Percentiles rank a stretch among this genome's conserved stretches.
These are phyloP conservation scores for Colletotrichum magnum DNA, from an alignment of 2,329 filamentous ascomycete genomes.

Conservation along the genomic window DNA sequence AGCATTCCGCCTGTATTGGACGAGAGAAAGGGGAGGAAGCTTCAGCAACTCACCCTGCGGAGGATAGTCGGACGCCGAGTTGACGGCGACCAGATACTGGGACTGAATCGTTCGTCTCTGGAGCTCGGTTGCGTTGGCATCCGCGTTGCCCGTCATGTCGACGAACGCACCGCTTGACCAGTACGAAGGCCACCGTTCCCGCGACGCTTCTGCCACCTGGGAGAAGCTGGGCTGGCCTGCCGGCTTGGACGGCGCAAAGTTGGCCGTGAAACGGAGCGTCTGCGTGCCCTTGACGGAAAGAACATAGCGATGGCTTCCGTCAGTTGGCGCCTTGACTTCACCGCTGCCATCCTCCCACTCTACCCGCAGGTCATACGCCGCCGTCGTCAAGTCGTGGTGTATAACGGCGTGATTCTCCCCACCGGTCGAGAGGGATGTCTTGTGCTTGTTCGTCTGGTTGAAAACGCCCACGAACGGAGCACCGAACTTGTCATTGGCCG, in stretches of 20 bases:
- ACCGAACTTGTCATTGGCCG: slow-evolving; percentile 66
- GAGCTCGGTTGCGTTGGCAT: slow-evolving; percentile 61
- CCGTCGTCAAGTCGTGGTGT: slow-evolving; percentile 58
- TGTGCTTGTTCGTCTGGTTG: slow-evolving; percentile 61
- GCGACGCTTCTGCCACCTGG: slow-evolving; percentile 49
- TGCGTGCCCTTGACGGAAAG: slow-evolving; percentile 47
- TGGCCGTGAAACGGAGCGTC: slow-evolving; percentile 48
- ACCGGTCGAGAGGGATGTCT: slow-evolving; percentile 51
- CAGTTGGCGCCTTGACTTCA: slow-evolving; percentile 50
- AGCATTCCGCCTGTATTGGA: slow-evolving; percentile 4
- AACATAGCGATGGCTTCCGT: slow-evolving; percentile 60
- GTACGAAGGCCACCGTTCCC: slow-evolving; percentile 62
- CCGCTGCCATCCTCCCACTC: slow-evolving; percentile 52
- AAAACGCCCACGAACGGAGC: slow-evolving; percentile 68
- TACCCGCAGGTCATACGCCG: slow-evolving; percentile 57
- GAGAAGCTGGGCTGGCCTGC: slow-evolving; percentile 45
- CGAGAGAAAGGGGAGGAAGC: background rate
- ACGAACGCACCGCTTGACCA: slow-evolving; percentile 67
- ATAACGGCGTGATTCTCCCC: slow-evolving; percentile 52
- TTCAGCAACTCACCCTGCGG: slow-evolving; percentile 55
- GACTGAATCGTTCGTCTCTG: slow-evolving; percentile 68
- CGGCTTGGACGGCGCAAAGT: slow-evolving; percentile 49
- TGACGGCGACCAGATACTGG: slow-evolving; percentile 67
- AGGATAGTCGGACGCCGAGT: slow-evolving; percentile 63
- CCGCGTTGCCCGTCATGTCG: slow-evolving; percentile 58